phyloP scores from a whole-genome alignment of 169 alveolate species.

The Plasmodium vinckei region DNA sequence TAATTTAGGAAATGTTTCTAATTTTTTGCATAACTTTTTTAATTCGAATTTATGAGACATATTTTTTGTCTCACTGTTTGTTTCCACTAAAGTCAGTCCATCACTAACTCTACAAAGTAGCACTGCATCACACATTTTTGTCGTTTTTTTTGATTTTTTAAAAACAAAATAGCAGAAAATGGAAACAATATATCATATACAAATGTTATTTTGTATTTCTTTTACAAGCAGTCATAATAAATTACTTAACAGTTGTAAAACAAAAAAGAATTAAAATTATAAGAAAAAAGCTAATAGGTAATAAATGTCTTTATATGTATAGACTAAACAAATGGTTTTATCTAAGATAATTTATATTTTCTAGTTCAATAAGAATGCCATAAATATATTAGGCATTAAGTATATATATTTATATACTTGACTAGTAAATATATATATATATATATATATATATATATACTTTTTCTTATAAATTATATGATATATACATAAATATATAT shows the following conservation, averaged over 20 bases:
- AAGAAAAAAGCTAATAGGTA: background rate
- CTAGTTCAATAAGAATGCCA: background rate
- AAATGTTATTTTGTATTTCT: background rate
- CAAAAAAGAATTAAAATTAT: background rate
- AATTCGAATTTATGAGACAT: constrained; percentile 67
- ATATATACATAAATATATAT: background rate
- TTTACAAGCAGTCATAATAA: background rate
- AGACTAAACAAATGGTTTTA: background rate
- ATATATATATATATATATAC: background rate
- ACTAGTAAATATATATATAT: background rate
- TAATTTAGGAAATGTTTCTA: constrained; percentile 54
- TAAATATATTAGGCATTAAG: background rate
- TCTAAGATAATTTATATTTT: background rate
- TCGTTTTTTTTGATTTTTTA: background rate
- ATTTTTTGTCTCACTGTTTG: constrained; percentile 74
- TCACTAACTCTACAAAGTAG: constrained; percentile 84
- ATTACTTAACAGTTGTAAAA: background rate
- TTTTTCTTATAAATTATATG: background rate
- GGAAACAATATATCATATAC: background rate
- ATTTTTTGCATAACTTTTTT: constrained; percentile 71
- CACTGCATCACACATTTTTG: constrained; percentile 83
- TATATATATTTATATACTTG: background rate
- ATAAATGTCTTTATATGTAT: background rate
- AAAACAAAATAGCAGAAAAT: background rate
- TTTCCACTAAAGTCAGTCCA: constrained; percentile 85